Evolutionary conservation across 2,329 filamentous ascomycete species (phyloP), one percentile per base, ranked within the genome.

Genomic region (Fusarium devonianum): DNA sequence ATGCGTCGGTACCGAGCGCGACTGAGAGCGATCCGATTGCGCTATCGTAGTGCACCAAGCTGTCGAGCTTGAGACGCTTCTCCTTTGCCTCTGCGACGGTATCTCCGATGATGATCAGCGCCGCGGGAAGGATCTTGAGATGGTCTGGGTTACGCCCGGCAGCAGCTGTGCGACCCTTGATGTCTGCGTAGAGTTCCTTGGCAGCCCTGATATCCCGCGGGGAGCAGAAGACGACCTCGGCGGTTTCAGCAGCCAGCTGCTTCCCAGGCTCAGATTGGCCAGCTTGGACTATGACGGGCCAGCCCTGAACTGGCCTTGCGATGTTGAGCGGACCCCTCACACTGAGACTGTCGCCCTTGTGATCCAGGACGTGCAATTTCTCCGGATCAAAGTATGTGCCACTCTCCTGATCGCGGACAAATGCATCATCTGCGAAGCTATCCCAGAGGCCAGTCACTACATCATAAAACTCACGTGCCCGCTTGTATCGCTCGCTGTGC

Each of bases 271-370:
- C 78, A 0, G 76, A 79, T 58, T 81, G 77, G 1, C 79, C 79
- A 3, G 78, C 79, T 46, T 82, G 79, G 1, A 81, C 76, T 49
- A 82, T 81, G 1, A 82, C 79, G 0, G 79, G 79, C 77, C 78
- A 81, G 1, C 79, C 79, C 53, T 82, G 79, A 1, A 78, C 73
- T 0, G 79, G 78, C 0, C 79, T 68, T 1, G 78, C 78, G 41
- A 82, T 81, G 46, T 81, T 81, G 41, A 82, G 55, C 4, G 79
- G 79, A 2, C 56, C 56, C 17, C 16, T 51, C 5, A 61, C 56
- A n/a, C 51, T 21, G 0, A 59, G 40, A 2, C 26, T 13, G 0
- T 78, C 73, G 0, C 79, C 80, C 22, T 70, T 68, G 62, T 83
- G 80, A 54, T 82, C 71, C 13, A 83, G 65, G 0, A 76, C 72